These are phyloP conservation scores for Priceomyces melissophilus DNA, from an alignment of 805 yeast species.

Conservation along the genomic window DNA sequence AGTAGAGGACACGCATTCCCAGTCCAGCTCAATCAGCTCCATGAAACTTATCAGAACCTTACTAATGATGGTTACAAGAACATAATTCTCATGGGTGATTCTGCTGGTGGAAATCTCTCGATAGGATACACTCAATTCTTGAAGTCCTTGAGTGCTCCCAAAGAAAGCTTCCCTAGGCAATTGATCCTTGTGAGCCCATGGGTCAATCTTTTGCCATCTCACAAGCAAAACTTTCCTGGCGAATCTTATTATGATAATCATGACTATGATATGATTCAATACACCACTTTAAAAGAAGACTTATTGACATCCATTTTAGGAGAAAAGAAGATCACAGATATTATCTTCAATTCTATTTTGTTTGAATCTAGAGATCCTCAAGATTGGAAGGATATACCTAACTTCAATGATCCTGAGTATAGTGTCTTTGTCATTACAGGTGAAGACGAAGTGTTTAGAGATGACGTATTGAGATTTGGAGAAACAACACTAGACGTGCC, in stretches of 20 bases:
- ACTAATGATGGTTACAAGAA: conserved; percentile 24
- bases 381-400: conserved; percentile 34
- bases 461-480: conserved; percentile 31
- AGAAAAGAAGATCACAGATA: background rate
- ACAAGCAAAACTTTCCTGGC: conserved; percentile 23
- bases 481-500: conserved; percentile 30
- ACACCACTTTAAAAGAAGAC: conserved; percentile 8
- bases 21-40: conserved; percentile 28
- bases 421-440: conserved; percentile 34
- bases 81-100: conserved; percentile 37
- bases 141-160: conserved; percentile 8
- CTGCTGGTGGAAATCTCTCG: conserved; percentile 41
- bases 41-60: conserved; percentile 22
- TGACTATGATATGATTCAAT: conserved; percentile 17
- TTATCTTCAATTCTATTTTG: conserved; percentile 1
- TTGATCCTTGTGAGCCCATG: conserved; percentile 35
- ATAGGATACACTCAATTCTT: conserved; percentile 28
- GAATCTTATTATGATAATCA: conserved; percentile 31
- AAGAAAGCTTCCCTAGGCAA: conserved; percentile 22
- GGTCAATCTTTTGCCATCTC: conserved; percentile 28
- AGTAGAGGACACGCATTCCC: conserved; percentile 30
- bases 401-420: conserved; percentile 21
- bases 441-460: conserved; percentile 42
- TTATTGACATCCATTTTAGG: background rate
- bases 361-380: conserved; percentile 13